Evolutionary conservation across 202 grass and related monocot genomes (phyloP).

Genomic region (Setaria italica): DNA sequence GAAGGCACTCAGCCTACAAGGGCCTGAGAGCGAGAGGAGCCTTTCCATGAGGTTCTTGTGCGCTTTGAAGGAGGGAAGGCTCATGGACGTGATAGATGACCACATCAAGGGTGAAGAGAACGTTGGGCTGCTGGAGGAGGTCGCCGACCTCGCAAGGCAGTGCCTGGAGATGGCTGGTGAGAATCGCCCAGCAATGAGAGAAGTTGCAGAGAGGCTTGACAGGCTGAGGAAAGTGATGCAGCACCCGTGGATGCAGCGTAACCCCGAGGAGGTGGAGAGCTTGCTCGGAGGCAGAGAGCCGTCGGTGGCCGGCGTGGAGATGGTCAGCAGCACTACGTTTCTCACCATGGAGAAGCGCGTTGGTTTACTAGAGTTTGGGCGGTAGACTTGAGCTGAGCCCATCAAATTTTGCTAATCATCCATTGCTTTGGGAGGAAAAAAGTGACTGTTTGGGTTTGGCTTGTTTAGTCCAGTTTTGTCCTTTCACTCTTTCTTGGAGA

Average conservation of each 20-base stretch:
- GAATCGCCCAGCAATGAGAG: not conserved
- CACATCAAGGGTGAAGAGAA: not conserved
- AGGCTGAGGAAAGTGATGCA: not conserved
- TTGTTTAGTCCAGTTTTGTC: not conserved
- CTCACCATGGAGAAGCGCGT: not conserved
- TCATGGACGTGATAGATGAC: not conserved
- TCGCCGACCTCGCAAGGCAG: not conserved
- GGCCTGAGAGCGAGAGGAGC: not conserved
- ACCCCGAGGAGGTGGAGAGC: not conserved
- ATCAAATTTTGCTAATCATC: not conserved
- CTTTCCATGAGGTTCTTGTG: not conserved
- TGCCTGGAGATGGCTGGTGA: not conserved
- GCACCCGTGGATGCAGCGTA: not conserved
- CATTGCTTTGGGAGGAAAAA: not conserved
- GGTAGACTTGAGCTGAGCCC: not conserved
- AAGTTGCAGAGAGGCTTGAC: not conserved
- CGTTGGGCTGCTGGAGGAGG: not conserved
- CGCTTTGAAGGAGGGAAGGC: too few relatives aligned
- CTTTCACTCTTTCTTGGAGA: not conserved
- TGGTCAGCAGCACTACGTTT: not conserved
- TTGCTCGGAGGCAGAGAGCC: not conserved
- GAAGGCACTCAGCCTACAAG: not conserved
- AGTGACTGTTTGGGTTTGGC: not conserved
- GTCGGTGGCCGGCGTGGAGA: conserved; percentile 8
- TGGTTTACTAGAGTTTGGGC: not conserved